Percentiles rank a stretch among this genome's conserved stretches.
These are phyloP conservation scores for Xylaria multiplex DNA, from an alignment of 2,329 filamentous ascomycete species.

Conservation along the genomic window DNA sequence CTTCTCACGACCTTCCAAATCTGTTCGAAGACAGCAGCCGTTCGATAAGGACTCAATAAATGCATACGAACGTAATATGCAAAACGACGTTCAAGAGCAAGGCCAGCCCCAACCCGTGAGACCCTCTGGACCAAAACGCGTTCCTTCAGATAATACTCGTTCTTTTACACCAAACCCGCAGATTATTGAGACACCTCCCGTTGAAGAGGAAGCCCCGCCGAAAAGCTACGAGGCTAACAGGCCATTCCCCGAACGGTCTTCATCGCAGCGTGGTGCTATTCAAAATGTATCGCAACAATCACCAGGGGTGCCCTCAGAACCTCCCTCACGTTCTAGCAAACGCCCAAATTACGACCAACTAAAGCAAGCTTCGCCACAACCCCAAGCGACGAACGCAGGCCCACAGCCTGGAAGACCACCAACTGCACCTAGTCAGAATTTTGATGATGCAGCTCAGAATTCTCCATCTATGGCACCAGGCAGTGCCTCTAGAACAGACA, in stretches of 20 bases:
- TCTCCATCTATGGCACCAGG: constrained; percentile 77
- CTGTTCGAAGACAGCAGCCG: constrained; percentile 60
- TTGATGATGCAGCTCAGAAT: constrained; percentile 72
- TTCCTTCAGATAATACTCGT: constrained; percentile 37
- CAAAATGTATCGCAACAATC: constrained; percentile 61
- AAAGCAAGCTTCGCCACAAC: constrained; percentile 41
- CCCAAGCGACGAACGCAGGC: constrained; percentile 39
- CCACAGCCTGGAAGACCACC: constrained; percentile 44
- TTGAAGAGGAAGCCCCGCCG: constrained; percentile 51
- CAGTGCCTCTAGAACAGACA: constrained; percentile 75
- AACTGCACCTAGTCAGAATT: constrained; percentile 57
- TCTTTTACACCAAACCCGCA: constrained; percentile 58
- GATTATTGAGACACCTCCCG: constrained; percentile 72
- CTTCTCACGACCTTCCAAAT: constrained; percentile 68
- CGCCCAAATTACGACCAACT: constrained; percentile 52
- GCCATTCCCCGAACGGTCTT: constrained; percentile 64
- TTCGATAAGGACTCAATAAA: constrained; percentile 57
- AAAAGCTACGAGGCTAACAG: constrained; percentile 43
- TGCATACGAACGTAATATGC: constrained; percentile 61
- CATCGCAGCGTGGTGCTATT: constrained; percentile 57
- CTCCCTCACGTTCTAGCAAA: constrained; percentile 59
- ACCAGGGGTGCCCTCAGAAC: constrained; percentile 54
- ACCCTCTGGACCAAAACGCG: constrained; percentile 38
- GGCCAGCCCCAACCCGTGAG: constrained; percentile 40
- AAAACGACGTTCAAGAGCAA: constrained; percentile 55